A percentile compares a stretch with the other conserved stretches of the same genome.
phyloP scores from a whole-genome alignment of 345 rosid genomes.

The Jatropha curcas region DNA sequence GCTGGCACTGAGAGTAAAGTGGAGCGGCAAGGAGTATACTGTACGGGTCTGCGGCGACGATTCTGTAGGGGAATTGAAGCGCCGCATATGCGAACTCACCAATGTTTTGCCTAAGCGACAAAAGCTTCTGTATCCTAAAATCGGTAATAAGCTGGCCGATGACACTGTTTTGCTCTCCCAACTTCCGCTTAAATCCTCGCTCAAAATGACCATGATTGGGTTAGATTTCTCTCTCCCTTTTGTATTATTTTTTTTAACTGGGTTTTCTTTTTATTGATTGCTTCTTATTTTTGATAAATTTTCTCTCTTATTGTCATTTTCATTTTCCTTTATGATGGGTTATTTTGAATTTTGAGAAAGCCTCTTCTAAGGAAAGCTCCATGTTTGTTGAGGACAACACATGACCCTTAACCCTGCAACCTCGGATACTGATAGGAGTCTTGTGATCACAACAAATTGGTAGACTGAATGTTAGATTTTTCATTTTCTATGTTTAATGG shows the following conservation, averaged over 20 bases:
- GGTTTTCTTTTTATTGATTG: background rate
- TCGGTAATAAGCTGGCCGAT: slow-evolving; percentile 80
- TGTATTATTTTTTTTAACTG: background rate
- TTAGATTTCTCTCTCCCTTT: slow-evolving; percentile 21
- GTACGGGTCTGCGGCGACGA: slow-evolving; percentile 87
- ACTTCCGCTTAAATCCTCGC: slow-evolving; percentile 75
- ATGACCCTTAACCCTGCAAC: background rate
- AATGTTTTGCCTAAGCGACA: slow-evolving; percentile 87
- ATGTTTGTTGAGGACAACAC: no score
- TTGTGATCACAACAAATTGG: background rate
- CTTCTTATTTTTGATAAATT: background rate
- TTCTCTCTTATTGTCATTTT: background rate
- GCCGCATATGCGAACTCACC: slow-evolving; percentile 80
- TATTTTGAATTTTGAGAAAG: background rate
- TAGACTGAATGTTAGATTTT: background rate
- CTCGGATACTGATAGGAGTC: background rate
- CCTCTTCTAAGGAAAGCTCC: no score
- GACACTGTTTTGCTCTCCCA: slow-evolving; percentile 69
- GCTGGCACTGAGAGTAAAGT: slow-evolving; percentile 72
- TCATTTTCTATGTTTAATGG: background rate
- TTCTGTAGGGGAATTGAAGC: slow-evolving; percentile 88
- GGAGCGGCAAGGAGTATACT: slow-evolving; percentile 92
- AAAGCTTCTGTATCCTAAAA: slow-evolving; percentile 93
- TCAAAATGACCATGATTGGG: slow-evolving; percentile 99
- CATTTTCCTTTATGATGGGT: background rate